Evolutionary conservation across 441 rosid genomes (phyloP).

Genomic region (Gossypium gossypioides): DNA sequence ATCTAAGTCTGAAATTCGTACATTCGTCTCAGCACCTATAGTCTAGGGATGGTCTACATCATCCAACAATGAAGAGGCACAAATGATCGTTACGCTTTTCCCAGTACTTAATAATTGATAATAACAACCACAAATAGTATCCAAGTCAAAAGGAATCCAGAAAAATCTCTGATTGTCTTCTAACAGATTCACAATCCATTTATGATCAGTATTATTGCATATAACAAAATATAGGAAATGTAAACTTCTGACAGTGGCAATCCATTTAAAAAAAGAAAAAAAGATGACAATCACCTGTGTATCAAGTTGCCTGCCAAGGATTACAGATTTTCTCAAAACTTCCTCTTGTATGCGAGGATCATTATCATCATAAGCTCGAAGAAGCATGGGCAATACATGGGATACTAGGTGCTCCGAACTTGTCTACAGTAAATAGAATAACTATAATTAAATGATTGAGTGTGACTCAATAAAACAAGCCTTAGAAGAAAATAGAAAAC

Average conservation of each 20-base stretch:
- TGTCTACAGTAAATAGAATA: slow-evolving; percentile 42
- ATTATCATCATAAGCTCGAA: slow-evolving; percentile 83
- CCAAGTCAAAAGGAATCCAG: background rate
- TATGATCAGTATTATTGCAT: background rate
- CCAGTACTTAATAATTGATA: background rate
- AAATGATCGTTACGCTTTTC: background rate
- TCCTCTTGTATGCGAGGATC: slow-evolving; percentile 95
- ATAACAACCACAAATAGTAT: background rate
- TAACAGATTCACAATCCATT: background rate
- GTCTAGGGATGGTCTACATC: background rate
- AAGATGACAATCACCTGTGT: slow-evolving; percentile 43
- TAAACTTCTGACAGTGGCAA: background rate
- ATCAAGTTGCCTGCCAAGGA: slow-evolving; percentile 80
- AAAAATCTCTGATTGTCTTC: background rate
- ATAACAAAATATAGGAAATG: background rate
- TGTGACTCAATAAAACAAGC: background rate
- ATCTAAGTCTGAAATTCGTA: background rate
- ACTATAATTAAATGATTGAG: slow-evolving; percentile 8
- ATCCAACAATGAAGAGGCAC: background rate
- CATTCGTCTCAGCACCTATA: background rate
- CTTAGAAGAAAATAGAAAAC: background rate
- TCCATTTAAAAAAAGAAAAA: background rate
- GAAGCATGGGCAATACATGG: slow-evolving; percentile 68
- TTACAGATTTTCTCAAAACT: slow-evolving; percentile 64
- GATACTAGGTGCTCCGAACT: slow-evolving; percentile 57